Evolutionary conservation across 2,329 filamentous ascomycete species (phyloP), one percentile per base, ranked within the genome.

Genomic region (Curvularia eragrostidis): DNA sequence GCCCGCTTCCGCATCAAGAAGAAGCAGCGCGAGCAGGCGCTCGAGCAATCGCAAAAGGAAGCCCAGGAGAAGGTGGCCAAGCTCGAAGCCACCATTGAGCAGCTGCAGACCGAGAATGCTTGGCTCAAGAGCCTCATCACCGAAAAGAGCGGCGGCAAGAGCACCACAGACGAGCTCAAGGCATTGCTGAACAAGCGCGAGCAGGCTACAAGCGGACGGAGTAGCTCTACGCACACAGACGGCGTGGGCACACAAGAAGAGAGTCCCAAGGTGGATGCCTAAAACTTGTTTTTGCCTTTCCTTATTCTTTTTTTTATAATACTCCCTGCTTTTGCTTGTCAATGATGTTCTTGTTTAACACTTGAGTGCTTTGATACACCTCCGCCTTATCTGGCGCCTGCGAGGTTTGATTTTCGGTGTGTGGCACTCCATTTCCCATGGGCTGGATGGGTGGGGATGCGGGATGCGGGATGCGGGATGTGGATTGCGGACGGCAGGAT

Each of bases 1-100:
- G 81, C 81, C 15, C 79, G 81, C 42, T 83, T 83, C 78, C 80
- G 81, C 46, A 78, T 83, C 60, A 83, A 83, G 77, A 83, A 83
- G 80, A 83, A 83, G 79, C 80, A 83, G 69, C 79, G 81, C 44
- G 81, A 83, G 70, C 79, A 81, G 64, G 79, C 78, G 8, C 77
- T 83, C 42, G 81, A 83, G 76, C 80, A 82, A 75, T 77, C 77
- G 19, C 77, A 80, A 48, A 82, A 81, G 71, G 81, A 83, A 51
- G 83, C 83, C 79, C 75, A 74, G 32, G 81, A 83, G 58, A 79
- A 80, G 64, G 79, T 82, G 52, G 71, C 66, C 39, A 61, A 72
- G 13, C 74, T 82, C 52, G 81, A 83, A 68, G 72, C 75, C 44
- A 77, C 80, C 44, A 79, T 83, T 30, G 74, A 79, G 58, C 78